A percentile compares a stretch with the other conserved stretches of the same genome.
Evolutionary conservation across 1,284 basidiomycete genomes (phyloP).

Genomic region (Mycena sp.): DNA sequence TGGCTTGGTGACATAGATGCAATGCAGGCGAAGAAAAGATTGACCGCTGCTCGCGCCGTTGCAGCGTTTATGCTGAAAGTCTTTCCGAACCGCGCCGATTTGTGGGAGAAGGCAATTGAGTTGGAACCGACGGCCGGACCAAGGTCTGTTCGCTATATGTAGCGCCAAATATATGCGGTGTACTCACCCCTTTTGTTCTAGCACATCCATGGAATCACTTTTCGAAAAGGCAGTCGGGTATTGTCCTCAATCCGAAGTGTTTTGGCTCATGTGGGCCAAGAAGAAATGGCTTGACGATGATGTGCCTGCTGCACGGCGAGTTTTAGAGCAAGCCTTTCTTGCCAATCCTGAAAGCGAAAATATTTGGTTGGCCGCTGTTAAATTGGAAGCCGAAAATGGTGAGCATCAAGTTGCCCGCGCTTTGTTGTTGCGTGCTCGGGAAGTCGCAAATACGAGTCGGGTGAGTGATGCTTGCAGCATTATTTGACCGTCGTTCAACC

Average conservation of each 20-base stretch:
- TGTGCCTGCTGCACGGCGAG: conserved; percentile 84
- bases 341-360: conserved; percentile 96
- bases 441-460: conserved; percentile 88
- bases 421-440: conserved; percentile 86
- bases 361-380: conserved; percentile 96
- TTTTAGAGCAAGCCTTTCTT: conserved; percentile 90
- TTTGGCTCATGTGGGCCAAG: conserved; percentile 97
- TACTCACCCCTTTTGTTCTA: conserved; percentile 4
- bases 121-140: conserved; percentile 91
- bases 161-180: no score
- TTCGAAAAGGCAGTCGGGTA: conserved; percentile 86
- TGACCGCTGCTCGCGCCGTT: conserved; percentile 87
- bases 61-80: conserved; percentile 90
- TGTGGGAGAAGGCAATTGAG: conserved; percentile 92
- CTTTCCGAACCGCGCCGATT: conserved; percentile 81
- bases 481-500: conserved; percentile 12
- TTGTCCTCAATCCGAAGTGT: conserved; percentile 91
- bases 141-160: conserved; percentile 51
- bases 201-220: conserved; percentile 68
- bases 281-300: conserved; percentile 92
- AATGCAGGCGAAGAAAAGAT: conserved; percentile 76
- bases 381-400: conserved; percentile 93
- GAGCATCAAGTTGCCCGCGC: conserved; percentile 86
- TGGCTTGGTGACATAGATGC: conserved; percentile 93
- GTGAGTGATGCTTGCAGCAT: conserved; percentile 62